Base-by-base conservation (phyloP, 345 rosid genomes). In the Lepidium didymum region DNA sequence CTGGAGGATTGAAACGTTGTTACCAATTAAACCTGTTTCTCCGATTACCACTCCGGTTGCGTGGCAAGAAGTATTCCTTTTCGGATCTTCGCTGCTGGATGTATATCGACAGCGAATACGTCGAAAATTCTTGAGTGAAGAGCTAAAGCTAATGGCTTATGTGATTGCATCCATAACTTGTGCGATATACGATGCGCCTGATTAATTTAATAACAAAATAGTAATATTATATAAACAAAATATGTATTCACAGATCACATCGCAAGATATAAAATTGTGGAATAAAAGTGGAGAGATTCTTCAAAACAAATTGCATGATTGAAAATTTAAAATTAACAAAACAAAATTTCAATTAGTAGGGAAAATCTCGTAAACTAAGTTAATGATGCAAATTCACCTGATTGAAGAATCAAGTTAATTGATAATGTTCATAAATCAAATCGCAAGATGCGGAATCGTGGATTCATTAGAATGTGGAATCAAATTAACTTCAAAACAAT, bases 171-270 rank as follows among this genome's bases (percentile, higher is more conserved):
- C 96, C 99, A 91, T 61, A 94, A 69, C 74, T 83, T 94, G 76
- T 94, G 99, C 1, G 96, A 85, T 10, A 94, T 86, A 42, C 96
- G 83, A 68, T 94, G 99, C 38, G 97, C 96, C 99, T 94, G 53
- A 57, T 46, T 16, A 0, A 13, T 23, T 21, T 11, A 27, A 13
- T 1, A 2, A 29, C 18, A 4, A 47, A 16, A 27, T 27, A 27
- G 4, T 25, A 1, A 27, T 4, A 27, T 27, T 27, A 27, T 27
- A 27, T 27, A 27, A 27, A 27, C 33, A 43, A 44, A 29, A 10
- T 16, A 25, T 2, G 34, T 2, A 7, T 21, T 40, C 19, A 6
- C 4, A 49, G 15, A 47, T 23, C 50, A 8, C 6, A 50, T 62
- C 16, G 5, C 1, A 18, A 12, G 9, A 10, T 34, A 12, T 13